Evolutionary conservation across 2,329 filamentous ascomycete genomes (phyloP), one percentile per base, ranked within the genome.

Genomic region (Conoideocrella luteorostrata): DNA sequence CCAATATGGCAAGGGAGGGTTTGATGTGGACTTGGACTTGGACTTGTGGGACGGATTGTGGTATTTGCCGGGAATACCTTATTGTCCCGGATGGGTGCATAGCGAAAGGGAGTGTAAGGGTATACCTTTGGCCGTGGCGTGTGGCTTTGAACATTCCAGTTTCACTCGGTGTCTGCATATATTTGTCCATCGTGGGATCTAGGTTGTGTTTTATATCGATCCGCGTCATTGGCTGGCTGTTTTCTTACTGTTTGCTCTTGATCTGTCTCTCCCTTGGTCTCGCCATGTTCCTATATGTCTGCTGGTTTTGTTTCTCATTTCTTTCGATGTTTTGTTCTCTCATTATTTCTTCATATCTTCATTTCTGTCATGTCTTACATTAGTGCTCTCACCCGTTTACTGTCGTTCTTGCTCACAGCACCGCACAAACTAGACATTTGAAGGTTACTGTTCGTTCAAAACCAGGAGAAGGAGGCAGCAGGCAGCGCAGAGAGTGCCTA

Each of bases 71-170:
- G 64, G 67, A 61, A 62, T 57, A 57, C 60, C 60, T 59, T 62
- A 57, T 60, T 60, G 57, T 62, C 59, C 53, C 50, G 60, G 56
- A 56, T 55, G 57, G 63, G 60, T 67, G 65, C 65, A 68, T 68
- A 68, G 65, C 65, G 65, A 65, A 61, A 61, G 62, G 63, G 62
- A 64, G 64, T 64, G 63, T 64, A 53, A 56, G 58, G 64, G 55
- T 62, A 60, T 61, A 60, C 52, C 56, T 47, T 62, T 64, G 61
- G 60, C 57, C 60, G 58, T 63, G 61, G 50, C 57, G 58, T 56
- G 59, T 61, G 61, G 58, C 48, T 50, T n/a, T 52, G 54, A 53
- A 56, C 52, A 56, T 53, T 39, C 22, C 18, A 53, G 56, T 56
- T 57, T 63, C 45, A 46, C 47, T 46, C 53, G 50, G 52, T 48